Evolutionary conservation across 192 early-diverging fungal species (phyloP).

Genomic region (Phlyctochytrium arcticum): DNA sequence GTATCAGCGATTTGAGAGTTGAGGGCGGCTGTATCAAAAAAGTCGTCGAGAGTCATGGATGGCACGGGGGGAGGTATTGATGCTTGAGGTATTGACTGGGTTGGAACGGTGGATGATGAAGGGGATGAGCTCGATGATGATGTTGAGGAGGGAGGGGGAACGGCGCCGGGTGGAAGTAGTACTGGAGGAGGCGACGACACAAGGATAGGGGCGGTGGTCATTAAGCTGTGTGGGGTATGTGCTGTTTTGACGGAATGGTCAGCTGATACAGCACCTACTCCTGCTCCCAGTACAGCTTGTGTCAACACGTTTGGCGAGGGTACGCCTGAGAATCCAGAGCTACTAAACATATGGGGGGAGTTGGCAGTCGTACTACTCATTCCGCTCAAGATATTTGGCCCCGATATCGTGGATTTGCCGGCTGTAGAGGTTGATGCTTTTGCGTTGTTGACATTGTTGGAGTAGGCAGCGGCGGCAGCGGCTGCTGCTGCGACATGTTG

Average conservation of each 20-base stretch:
- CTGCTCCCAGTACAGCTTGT: constrained; percentile 4
- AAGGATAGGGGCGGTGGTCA: background rate
- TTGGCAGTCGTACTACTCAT: background rate
- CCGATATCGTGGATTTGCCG: background rate
- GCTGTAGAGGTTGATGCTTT: background rate
- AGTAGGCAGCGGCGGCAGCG: background rate
- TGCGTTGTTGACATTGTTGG: background rate
- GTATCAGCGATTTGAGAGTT: background rate
- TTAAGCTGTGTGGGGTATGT: background rate
- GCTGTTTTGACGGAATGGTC: background rate
- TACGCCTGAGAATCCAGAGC: background rate
- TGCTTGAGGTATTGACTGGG: background rate
- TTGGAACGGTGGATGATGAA: background rate
- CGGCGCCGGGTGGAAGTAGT: background rate
- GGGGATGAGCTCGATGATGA: background rate
- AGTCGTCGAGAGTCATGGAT: constrained; percentile 15
- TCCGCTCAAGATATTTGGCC: background rate
- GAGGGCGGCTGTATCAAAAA: constrained; percentile 5
- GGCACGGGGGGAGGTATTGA: background rate
- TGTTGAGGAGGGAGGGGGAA: background rate
- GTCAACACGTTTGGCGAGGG: background rate
- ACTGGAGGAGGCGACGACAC: background rate
- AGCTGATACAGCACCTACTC: background rate
- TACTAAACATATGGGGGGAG: background rate
- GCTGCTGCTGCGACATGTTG: constrained; percentile 14